Evolutionary conservation across 202 grass and related monocot species (phyloP), one percentile per base, ranked within the genome.

Genomic region (Saccharum hybrid): DNA sequence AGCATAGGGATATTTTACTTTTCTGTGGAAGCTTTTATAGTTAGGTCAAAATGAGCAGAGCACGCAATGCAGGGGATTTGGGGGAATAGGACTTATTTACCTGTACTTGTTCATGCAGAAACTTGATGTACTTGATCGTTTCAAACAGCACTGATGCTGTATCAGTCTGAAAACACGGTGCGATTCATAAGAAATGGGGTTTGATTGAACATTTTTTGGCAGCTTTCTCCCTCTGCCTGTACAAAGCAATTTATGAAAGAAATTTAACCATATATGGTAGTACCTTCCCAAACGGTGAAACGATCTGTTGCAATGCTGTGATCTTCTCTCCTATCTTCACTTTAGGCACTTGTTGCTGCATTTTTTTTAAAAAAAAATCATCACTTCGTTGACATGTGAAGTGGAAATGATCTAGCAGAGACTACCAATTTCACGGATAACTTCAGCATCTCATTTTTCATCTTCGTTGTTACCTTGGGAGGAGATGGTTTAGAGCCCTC

Each of bases 251-350:
- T 23, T 11, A 4, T 1, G 19, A 5, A 56, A 40, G n/a, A 69
- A 49, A 26, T 4, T 23, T 30, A 72, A 71, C 13, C 9, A 67
- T 68, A 39, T 60, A 46, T 60, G 10, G 21, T 10, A 14, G 19
- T 52, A 98, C 96, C 93, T 98, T 98, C 72, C 96, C 96, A 68
- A 96, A 98, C 61, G 96, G 96, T 40, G 93, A 92, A 77, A 98
- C 96, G 39, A 98, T 84, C 70, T 95, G 91, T 77, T 98, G 96
- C 69, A 98, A 77, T 71, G 91, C 93, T 76, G 87, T 84, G 71
- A 98, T 98, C 79, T 92, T 98, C 77, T 96, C 96, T 79, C 87
- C 87, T 13, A 98, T 66, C 61, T 94, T 98, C 43, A 92, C 96
- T 87, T 95, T 98, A 33, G 96, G 82, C 76, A 90, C 88, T 72